Percentiles rank a stretch among this genome's conserved stretches.
phyloP scores from a whole-genome alignment of 768 basidiomycete species.

The Boletus sp. region DNA sequence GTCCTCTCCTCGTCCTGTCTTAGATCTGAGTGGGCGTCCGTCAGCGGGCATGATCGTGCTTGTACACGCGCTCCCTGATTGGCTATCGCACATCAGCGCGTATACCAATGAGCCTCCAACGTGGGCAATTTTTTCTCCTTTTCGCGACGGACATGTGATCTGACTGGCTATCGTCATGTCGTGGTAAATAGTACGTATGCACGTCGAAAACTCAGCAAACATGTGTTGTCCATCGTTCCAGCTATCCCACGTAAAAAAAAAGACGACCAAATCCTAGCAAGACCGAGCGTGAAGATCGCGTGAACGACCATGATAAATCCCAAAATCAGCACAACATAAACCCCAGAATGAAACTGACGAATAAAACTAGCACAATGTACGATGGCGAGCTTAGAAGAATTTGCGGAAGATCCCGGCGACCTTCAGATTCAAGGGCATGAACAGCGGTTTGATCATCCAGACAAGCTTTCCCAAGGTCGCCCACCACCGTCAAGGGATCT shows the following conservation, averaged over 20 bases:
- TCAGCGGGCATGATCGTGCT: no score
- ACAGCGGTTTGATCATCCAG: conserved; percentile 41
- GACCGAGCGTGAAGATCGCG: conserved; percentile 12
- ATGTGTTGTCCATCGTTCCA: conserved; percentile 13
- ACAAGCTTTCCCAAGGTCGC: conserved; percentile 46
- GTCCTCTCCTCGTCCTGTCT: neutral
- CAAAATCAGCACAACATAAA: conserved; percentile 21
- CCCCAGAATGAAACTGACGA: conserved; percentile 24
- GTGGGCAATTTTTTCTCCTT: neutral
- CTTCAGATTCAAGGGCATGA: conserved; percentile 44
- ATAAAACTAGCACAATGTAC: conserved; percentile 25
- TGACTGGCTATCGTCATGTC: neutral
- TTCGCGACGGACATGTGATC: neutral
- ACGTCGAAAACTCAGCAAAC: conserved; percentile 6
- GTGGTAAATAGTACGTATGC: conserved; percentile 18
- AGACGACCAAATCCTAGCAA: neutral
- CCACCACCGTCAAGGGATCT: conserved; percentile 47
- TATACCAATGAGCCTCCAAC: neutral
- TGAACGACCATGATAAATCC: conserved; percentile 13
- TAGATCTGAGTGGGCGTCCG: no score
- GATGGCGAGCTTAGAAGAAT: conserved; percentile 33
- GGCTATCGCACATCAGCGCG: neutral
- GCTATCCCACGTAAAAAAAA: conserved; percentile 19
- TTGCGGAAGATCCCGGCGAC: conserved; percentile 48
- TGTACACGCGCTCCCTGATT: neutral